Evolutionary conservation across 805 yeast species (phyloP), one percentile per base, ranked within the genome.

Genomic region (Kazachstania taianensis): DNA sequence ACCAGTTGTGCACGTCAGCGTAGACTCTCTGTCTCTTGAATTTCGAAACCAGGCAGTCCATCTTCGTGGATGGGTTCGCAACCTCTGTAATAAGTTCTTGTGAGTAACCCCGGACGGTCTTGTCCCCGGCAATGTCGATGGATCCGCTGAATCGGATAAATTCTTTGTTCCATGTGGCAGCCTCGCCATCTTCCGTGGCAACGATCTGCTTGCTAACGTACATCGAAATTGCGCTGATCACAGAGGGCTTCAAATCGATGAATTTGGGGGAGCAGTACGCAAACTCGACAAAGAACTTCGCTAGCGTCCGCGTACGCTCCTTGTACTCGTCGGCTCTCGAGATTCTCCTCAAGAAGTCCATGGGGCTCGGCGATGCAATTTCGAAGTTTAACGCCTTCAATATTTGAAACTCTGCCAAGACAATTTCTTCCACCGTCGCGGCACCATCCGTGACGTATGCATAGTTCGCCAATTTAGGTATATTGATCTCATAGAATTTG

Each of bases 271-370:
- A 94, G 40, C 84, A 75, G 28, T 79, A 67, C 20, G 85, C 70
- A 32, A 81, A 73, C 52, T 86, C 96, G 40, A 86, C 59, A 35
- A 86, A 61, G 55, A 81, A 83, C 54, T 85, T 85, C 20, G 92
- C 94, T 42, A 82, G 66, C 6, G 94, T 80, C 60, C 95, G 73
- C 26, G 85, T 73, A 52, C 75, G 79, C 37, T 79, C 75, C 55
- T 84, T 89, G 59, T 85, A 85, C 52, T 80, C 82, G 59, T 86
- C 96, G 32, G 94, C 94, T 52, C 81, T 84, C 26, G 94, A 81
- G 31, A 84, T 78, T 53, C 94, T 70, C 52, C 95, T 72, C 50
- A 86, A 63, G 54, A 86, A 86, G 59, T 85, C 83, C 79, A 85
- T 74, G 33, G 96, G 95, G 53, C 81, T 83, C 31, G 95, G 94